Evolutionary conservation across 164 flowering plant species (phyloP).

Genomic region (Pachysandra terminalis): DNA sequence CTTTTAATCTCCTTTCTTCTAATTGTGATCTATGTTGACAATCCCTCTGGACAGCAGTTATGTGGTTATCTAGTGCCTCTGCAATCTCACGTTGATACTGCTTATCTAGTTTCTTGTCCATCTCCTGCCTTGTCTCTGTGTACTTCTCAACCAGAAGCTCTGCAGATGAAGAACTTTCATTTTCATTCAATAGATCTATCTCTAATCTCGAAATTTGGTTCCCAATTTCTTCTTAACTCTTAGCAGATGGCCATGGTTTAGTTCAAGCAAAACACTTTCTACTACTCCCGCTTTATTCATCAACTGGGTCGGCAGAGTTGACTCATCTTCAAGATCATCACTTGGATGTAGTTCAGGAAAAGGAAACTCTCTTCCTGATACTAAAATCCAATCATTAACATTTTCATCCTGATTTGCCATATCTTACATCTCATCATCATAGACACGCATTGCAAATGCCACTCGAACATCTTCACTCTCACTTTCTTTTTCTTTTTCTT

Average conservation of each 20-base stretch:
- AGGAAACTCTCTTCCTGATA: slow-evolving; percentile 33
- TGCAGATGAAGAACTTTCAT: slow-evolving; percentile 43
- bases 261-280: slow-evolving; percentile 55
- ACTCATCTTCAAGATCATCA: slow-evolving; percentile 45
- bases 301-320: slow-evolving; percentile 24
- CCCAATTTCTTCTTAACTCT: slow-evolving; percentile 64
- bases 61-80: slow-evolving; percentile 82
- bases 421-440: slow-evolving; percentile 35
- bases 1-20: slow-evolving; percentile 79
- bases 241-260: slow-evolving; percentile 41
- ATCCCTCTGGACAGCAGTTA: slow-evolving; percentile 78
- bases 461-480: slow-evolving; percentile 22
- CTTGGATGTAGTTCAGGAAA: slow-evolving; percentile 50
- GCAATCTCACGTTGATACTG: slow-evolving; percentile 85
- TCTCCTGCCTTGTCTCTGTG: slow-evolving; percentile 50
- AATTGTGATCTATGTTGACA: slow-evolving; percentile 77
- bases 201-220: slow-evolving; percentile 48
- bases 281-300: slow-evolving; percentile 42
- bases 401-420: slow-evolving; percentile 23
- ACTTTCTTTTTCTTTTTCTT: too few species aligned
- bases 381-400: slow-evolving; percentile 7
- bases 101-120: slow-evolving; percentile 63
- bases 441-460: slow-evolving; percentile 41
- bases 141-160: slow-evolving; percentile 45
- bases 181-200: slow-evolving; percentile 38